Conservation (phyloP, 2,329 filamentous ascomycete genomes). For the Xylaria sp. region DNA sequence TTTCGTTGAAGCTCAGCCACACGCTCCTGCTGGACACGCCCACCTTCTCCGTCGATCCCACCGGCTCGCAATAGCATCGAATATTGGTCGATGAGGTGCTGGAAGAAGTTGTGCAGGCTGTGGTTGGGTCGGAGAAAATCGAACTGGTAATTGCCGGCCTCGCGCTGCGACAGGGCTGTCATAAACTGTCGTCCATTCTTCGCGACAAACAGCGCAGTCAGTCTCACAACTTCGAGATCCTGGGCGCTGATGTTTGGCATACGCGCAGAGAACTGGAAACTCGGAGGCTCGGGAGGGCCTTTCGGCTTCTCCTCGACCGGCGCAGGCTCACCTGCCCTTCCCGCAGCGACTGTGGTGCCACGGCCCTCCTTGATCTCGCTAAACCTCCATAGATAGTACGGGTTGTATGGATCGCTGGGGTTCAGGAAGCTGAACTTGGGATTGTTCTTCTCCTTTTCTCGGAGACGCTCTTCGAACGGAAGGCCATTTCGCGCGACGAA, state of each 20-base stretch:
- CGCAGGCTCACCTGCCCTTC: conserved; percentile 73
- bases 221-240: conserved; percentile 78
- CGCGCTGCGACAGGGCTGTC: conserved; percentile 87
- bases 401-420: conserved; percentile 82
- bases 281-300: conserved; percentile 84
- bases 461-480: conserved; percentile 83
- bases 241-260: conserved; percentile 98
- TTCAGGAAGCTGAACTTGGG: conserved; percentile 93
- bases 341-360: conserved; percentile 81
- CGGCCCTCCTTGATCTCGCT: conserved; percentile 86
- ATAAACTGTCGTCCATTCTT: conserved; percentile 93
- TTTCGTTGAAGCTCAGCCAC: conserved; percentile 79
- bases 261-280: conserved; percentile 92
- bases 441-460: conserved; percentile 84
- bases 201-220: conserved; percentile 92
- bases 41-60: conserved; percentile 72
- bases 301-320: conserved; percentile 73
- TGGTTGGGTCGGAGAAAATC: conserved; percentile 96
- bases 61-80: conserved; percentile 77
- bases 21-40: conserved; percentile 77
- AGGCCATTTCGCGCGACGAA: conserved; percentile 79
- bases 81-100: conserved; percentile 92
- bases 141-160: conserved; percentile 92
- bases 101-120: conserved; percentile 96
- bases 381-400: conserved; percentile 92